phyloP scores from a whole-genome alignment of 805 yeast genomes.

The Ogataea zsoltii region DNA sequence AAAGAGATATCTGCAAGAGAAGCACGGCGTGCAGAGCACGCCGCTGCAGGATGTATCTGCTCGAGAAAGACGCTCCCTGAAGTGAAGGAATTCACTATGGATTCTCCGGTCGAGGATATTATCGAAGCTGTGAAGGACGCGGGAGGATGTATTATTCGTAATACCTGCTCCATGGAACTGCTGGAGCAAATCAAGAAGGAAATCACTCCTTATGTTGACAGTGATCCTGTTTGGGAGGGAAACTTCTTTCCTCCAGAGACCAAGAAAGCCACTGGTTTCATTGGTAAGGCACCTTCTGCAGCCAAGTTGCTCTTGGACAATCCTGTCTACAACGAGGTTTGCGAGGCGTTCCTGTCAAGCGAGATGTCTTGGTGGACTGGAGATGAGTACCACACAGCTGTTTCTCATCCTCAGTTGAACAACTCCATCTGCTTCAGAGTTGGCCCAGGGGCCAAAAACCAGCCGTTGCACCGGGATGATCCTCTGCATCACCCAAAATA shows the following conservation, averaged over 20 bases:
- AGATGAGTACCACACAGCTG: conserved; percentile 22
- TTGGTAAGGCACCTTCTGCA: conserved; percentile 23
- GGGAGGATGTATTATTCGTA: conserved; percentile 29
- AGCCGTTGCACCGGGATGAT: conserved; percentile 30
- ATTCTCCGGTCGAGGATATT: conserved; percentile 13
- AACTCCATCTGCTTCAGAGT: conserved; percentile 25
- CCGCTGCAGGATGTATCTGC: conserved; percentile 5
- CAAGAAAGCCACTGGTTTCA: conserved; percentile 25
- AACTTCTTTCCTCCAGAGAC: conserved; percentile 28
- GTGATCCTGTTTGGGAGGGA: conserved; percentile 27
- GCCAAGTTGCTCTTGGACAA: conserved; percentile 22
- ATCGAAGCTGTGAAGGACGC: conserved; percentile 21
- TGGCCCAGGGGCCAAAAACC: conserved; percentile 31
- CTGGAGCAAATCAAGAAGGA: conserved; percentile 22
- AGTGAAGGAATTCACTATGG: conserved; percentile 13
- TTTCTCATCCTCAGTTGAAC: conserved; percentile 23
- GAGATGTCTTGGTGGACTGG: conserved; percentile 27
- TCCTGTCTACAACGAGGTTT: conserved; percentile 19
- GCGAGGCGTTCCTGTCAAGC: conserved; percentile 23
- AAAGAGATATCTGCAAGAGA: neutral
- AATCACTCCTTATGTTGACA: conserved; percentile 25
- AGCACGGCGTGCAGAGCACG: neutral
- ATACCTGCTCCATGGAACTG: conserved; percentile 16
- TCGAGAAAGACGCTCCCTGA: conserved; percentile 1
- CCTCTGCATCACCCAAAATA: conserved; percentile 26